Evolutionary conservation across 805 yeast genomes (phyloP).

Genomic region (Zygotorulaspora danielsina): DNA sequence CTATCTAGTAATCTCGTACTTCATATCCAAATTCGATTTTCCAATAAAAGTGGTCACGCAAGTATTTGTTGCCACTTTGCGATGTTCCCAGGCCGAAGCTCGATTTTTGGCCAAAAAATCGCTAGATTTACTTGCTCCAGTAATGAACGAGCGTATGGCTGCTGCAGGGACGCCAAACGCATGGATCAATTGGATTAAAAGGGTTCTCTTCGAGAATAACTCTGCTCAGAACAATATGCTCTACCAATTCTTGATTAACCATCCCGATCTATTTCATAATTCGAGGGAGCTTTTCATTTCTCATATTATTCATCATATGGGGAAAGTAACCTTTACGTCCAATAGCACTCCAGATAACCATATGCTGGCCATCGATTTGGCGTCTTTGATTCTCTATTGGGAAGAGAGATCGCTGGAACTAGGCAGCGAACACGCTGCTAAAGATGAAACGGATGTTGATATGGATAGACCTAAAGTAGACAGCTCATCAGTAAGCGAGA

Average conservation of each 20-base stretch:
- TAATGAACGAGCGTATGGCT: slow-evolving; percentile 62
- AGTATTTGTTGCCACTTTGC: slow-evolving; percentile 81
- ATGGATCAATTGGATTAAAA: slow-evolving; percentile 94
- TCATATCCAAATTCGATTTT: slow-evolving; percentile 82
- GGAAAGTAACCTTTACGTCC: slow-evolving; percentile 73
- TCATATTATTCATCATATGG: slow-evolving; percentile 87
- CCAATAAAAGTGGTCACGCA: slow-evolving; percentile 86
- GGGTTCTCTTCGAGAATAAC: slow-evolving; percentile 85
- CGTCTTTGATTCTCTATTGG: slow-evolving; percentile 83
- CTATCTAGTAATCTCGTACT: slow-evolving; percentile 79
- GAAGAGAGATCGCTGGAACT: slow-evolving; percentile 49
- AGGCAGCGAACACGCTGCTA: slow-evolving; percentile 9
- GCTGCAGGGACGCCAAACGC: slow-evolving; percentile 45
- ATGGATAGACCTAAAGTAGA: slow-evolving; percentile 31
- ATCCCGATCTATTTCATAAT: slow-evolving; percentile 75
- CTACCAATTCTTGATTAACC: slow-evolving; percentile 82
- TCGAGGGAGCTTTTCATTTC: slow-evolving; percentile 88
- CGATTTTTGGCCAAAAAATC: slow-evolving; percentile 82
- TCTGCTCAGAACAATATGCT: slow-evolving; percentile 82
- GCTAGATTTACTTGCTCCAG: slow-evolving; percentile 83
- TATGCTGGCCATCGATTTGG: slow-evolving; percentile 79
- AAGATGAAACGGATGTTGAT: slow-evolving; percentile 27
- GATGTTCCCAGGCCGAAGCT: slow-evolving; percentile 82
- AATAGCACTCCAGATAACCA: slow-evolving; percentile 80
- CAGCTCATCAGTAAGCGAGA: neutral